These are phyloP conservation scores for Globisporangium acanthophoron DNA, from an alignment of 352 stramenopile genomes.

Conservation along the genomic window DNA sequence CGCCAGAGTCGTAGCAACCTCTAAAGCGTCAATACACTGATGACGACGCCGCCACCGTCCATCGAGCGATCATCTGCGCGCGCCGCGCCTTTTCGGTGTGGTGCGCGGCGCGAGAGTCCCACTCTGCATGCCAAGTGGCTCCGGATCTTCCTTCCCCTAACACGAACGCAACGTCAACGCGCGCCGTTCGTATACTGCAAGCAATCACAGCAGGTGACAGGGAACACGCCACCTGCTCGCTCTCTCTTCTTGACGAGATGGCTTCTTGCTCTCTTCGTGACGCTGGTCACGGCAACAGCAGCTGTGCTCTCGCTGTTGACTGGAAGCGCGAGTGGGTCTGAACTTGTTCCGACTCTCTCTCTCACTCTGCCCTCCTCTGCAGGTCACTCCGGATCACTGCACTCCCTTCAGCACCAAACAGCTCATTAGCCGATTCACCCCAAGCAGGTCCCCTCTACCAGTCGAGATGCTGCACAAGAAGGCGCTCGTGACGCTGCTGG, in stretches of 20 bases:
- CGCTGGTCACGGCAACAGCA: too few species aligned
- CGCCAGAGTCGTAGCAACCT: too few species aligned
- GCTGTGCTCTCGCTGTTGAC: too few species aligned
- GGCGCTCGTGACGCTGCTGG: constrained; percentile 14
- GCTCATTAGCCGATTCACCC: not conserved
- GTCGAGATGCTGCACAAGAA: constrained; percentile 22
- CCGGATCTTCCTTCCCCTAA: too few species aligned
- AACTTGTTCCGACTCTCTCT: not conserved
- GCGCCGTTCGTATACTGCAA: not conserved
- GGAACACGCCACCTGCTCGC: not conserved
- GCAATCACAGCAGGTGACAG: not conserved
- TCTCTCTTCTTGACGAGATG: not conserved
- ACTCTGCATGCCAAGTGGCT: too few species aligned
- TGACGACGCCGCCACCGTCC: not conserved
- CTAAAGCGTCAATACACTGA: too few species aligned
- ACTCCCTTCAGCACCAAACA: not conserved
- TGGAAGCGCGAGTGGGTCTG: not conserved
- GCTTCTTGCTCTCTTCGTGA: not conserved
- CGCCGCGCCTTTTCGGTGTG: not conserved
- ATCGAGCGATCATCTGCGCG: too few species aligned
- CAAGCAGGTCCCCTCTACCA: not conserved
- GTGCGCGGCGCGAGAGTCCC: too few species aligned
- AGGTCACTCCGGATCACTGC: not conserved
- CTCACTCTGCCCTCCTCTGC: not conserved
- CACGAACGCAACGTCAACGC: too few species aligned